These are phyloP conservation scores for Aspergillus cristatus DNA, from an alignment of 495 filamentous ascomycete genomes.

Conservation along the genomic window DNA sequence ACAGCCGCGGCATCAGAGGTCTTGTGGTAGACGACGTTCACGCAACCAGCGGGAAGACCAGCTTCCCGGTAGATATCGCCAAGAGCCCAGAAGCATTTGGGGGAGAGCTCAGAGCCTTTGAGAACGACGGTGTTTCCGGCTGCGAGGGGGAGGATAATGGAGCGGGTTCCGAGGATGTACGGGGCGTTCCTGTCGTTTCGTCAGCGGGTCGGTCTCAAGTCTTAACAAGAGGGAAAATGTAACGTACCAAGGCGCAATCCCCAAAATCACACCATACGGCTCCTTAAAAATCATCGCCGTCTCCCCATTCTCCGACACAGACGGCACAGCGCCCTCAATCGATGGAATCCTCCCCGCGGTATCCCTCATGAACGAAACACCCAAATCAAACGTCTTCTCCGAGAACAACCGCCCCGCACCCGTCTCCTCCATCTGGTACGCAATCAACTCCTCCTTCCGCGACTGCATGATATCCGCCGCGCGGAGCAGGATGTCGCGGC, in stretches of 20 bases:
- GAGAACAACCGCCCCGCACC: constrained; percentile 43
- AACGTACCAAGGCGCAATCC: constrained; percentile 73
- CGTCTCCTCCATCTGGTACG: constrained; percentile 61
- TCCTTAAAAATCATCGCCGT: constrained; percentile 69
- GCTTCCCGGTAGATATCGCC: constrained; percentile 63
- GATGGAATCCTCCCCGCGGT: constrained; percentile 56
- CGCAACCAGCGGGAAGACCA: constrained; percentile 51
- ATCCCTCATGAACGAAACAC: constrained; percentile 56
- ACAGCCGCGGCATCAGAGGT: constrained; percentile 43
- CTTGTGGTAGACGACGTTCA: constrained; percentile 48
- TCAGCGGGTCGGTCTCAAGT: too few relatives aligned
- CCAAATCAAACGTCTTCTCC: constrained; percentile 54
- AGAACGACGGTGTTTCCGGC: constrained; percentile 70
- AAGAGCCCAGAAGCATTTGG: constrained; percentile 65
- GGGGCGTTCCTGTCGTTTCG: constrained; percentile 47
- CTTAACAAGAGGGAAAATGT: not conserved
- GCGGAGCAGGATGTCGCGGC: constrained; percentile 63
- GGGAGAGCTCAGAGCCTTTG: constrained; percentile 70
- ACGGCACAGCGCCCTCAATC: constrained; percentile 55
- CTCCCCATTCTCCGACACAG: constrained; percentile 40
- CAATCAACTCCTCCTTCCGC: constrained; percentile 52
- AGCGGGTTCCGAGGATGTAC: constrained; percentile 54
- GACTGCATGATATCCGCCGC: constrained; percentile 58
- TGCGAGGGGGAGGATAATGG: constrained; percentile 67
- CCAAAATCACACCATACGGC: constrained; percentile 72